Evolutionary conservation across 1,284 basidiomycete genomes (phyloP), one percentile per base, ranked within the genome.

Genomic region (Sporisorium reilianum): DNA sequence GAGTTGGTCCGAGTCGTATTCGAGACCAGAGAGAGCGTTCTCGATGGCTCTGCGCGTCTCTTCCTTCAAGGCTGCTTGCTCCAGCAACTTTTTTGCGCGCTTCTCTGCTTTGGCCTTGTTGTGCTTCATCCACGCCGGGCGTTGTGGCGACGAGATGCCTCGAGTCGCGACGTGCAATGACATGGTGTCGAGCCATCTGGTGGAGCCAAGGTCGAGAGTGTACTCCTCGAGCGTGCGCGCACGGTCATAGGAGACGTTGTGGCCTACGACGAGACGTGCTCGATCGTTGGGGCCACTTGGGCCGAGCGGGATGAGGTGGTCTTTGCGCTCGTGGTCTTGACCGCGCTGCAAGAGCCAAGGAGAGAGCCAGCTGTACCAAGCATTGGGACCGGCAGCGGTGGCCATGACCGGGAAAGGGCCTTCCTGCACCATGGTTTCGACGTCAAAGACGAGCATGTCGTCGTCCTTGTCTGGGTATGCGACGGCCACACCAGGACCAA

Each of bases 341-440:
- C 90, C 88, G 71, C 91, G 89, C 12, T 89, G 89, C 6, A 97
- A 88, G 5, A 99, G 87, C 90, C 94, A 96, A 0, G 96, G 96
- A 1, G 93, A 95, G 63, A 97, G 89, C 96, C 97, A 99, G 5
- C 90, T 90, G 83, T 99, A 99, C 95, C 96, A 99, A 0, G 91
- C 91, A 38, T 90, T 90, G 18, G 88, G 87, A 5, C 94, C 91
- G 0, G 90, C 92, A 2, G 95, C 95, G 61, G 91, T 93, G 0
- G 97, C 95, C 88, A 99, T 92, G 81, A 98, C 88, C 2, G 96
- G 89, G 79, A 91, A 95, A 0, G 90, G 90, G 48, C 92, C 91
- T 65, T 93, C 89, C 40, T 89, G 89, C 18, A 94, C 94, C 87
- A 99, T 89, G 0, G 93, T 95, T 86, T 99, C 96, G 52, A 99